Percentiles rank a stretch among this genome's conserved stretches.
phyloP scores from a whole-genome alignment of 2,329 filamentous ascomycete species.

The Phialophora tarda region DNA sequence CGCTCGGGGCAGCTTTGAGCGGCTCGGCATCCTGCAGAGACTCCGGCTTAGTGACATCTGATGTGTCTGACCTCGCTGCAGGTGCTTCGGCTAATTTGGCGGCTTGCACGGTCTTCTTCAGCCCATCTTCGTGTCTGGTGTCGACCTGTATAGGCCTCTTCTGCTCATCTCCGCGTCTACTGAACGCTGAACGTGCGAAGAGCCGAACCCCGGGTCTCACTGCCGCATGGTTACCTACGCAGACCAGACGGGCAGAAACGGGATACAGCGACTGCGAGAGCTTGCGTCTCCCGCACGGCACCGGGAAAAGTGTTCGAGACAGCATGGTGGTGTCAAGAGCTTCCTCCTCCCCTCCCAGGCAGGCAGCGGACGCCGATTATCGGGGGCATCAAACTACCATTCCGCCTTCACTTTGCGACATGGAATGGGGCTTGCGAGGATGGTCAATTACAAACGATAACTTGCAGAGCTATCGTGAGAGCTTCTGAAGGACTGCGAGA shows the following conservation, averaged over 20 bases:
- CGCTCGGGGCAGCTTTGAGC: slow-evolving; percentile 38
- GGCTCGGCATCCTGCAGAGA: slow-evolving; percentile 31
- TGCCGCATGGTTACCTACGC: not conserved
- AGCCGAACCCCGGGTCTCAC: not conserved
- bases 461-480: not conserved
- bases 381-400: not conserved
- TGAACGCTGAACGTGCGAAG: not conserved
- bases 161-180: not conserved
- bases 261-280: not conserved
- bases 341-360: not conserved
- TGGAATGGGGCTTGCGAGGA: not conserved
- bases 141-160: not conserved
- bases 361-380: not conserved
- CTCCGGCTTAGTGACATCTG: slow-evolving; percentile 35
- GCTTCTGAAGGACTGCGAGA: not conserved
- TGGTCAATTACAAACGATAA: not conserved
- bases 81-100: slow-evolving; percentile 26
- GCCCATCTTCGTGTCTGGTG: slow-evolving; percentile 18
- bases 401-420: not conserved
- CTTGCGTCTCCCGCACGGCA: not conserved
- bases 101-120: slow-evolving; percentile 17
- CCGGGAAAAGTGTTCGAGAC: not conserved
- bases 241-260: not conserved
- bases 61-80: slow-evolving; percentile 22
- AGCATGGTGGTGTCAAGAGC: not conserved